Conservation (phyloP, 768 basidiomycete genomes). For the Leucocoprinus leucothites region DNA sequence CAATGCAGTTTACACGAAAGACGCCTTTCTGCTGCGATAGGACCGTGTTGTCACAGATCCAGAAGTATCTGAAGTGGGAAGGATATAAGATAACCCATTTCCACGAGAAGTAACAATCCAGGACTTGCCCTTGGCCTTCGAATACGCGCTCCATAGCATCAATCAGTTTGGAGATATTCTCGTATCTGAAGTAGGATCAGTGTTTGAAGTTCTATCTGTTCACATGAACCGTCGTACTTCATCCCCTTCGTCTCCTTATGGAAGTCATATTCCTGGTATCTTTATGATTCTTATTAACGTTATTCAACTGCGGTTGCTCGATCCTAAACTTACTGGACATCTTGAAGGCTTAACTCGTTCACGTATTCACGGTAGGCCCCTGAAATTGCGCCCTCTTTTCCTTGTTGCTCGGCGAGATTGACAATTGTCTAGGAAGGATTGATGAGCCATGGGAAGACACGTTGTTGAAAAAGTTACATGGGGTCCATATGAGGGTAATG, state of each 20-base stretch:
- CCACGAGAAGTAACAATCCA: conserved; percentile 3
- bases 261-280: conserved; percentile 88
- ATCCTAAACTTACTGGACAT: conserved; percentile 47
- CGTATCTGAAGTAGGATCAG: conserved; percentile 54
- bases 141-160: conserved; percentile 69
- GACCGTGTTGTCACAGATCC: conserved; percentile 68
- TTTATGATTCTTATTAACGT: conserved; percentile 23
- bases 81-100: conserved; percentile 3
- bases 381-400: conserved; percentile 83
- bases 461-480: conserved; percentile 45
- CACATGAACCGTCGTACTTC: conserved; percentile 61
- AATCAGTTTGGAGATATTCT: conserved; percentile 83
- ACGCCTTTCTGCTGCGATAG: conserved; percentile 83
- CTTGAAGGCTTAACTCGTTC: conserved; percentile 49
- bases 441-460: neutral
- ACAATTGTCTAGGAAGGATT: conserved; percentile 58
- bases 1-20: conserved; percentile 93
- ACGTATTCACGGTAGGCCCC: conserved; percentile 73
- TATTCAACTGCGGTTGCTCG: neutral
- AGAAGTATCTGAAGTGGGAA: conserved; percentile 58
- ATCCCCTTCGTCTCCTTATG: conserved; percentile 92
- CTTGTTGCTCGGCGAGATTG: conserved; percentile 88
- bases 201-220: neutral
- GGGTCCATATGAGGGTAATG: conserved; percentile 68
- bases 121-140: conserved; percentile 70